phyloP scores from a whole-genome alignment of 345 rosid species.

The Cardamine resedifolia region DNA sequence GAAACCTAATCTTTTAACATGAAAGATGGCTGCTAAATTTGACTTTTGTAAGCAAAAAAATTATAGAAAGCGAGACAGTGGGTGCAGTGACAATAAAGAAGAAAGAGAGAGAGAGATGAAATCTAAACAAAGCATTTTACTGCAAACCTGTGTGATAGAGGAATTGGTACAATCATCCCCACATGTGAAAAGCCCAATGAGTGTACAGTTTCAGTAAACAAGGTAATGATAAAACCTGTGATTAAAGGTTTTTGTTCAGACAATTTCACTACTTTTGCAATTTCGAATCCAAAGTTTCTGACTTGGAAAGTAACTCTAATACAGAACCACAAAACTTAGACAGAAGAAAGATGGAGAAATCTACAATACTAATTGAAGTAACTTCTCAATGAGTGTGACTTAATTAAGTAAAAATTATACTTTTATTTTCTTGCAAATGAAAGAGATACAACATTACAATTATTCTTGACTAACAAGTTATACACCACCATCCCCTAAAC shows the following conservation, averaged over 20 bases:
- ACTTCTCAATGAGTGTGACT: neutral
- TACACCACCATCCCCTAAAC: conserved; percentile 16
- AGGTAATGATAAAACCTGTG: conserved; percentile 18
- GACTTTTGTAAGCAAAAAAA: conserved; percentile 6
- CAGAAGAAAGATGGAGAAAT: neutral
- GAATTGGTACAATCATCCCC: neutral
- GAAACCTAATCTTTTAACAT: conserved; percentile 20
- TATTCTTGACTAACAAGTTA: conserved; percentile 36
- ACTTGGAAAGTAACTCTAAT: conserved; percentile 7
- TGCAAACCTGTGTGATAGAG: conserved; percentile 5
- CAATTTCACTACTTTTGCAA: conserved; percentile 8
- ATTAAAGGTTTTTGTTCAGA: conserved; percentile 19
- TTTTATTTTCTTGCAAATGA: conserved; percentile 17
- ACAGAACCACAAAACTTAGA: conserved; percentile 19
- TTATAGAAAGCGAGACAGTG: conserved; percentile 30
- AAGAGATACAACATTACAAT: conserved; percentile 25
- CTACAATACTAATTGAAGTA: neutral
- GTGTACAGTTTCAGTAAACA: conserved; percentile 4
- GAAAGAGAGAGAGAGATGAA: conserved; percentile 5
- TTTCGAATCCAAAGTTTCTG: conserved; percentile 17
- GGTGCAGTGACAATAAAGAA: conserved; percentile 23
- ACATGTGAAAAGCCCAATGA: conserved; percentile 14
- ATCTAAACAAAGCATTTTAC: conserved; percentile 13
- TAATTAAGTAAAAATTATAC: neutral
- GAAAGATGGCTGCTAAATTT: conserved; percentile 4